Base-by-base conservation (phyloP, 495 filamentous ascomycete genomes). In the Hypoxylon intermedium region DNA sequence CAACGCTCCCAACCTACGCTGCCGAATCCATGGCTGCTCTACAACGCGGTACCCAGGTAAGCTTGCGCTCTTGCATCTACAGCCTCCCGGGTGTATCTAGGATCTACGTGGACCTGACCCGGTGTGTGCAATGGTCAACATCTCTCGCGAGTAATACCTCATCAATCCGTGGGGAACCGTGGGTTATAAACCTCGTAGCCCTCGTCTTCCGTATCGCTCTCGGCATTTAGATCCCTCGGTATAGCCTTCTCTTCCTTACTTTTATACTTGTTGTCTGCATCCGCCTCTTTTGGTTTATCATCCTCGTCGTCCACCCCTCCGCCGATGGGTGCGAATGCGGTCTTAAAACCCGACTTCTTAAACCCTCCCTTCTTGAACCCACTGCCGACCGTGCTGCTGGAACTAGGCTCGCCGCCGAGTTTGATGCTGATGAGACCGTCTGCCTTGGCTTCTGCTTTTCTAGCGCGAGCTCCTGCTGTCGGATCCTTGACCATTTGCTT, bases 391-490 rank as follows among this genome's bases (percentile, higher is more conserved):
- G 11, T 41, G 20, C 45, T 41, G 3, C 52, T 44, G 4, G 52
- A 26, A 15, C 50, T 67, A 2, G 68, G 54, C 6, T 72, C 72
- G 6, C 72, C 70, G 30, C 79, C 78, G 5, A 83, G 67, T 71
- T 86, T 84, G 60, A 87, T 85, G 19, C 74, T 79, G 45, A 87
- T 81, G 12, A 86, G 71, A 2, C 83, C 82, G 65, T 89, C 86
- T 23, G 86, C 84, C 63, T 87, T 88, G 46, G 83, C 83, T 72
- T 92, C 89, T 23, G 88, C 86, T 64, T 84, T 84, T 21, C 87
- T 79, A 6, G 88, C 88, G 63, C 87, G 86, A 41, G 75, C 76
- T 2, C 77, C 74, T 9, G 83, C 82, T 46, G 73, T 73, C 9
- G 84, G 83, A 54, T 86, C 83, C 45, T 81, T 79, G 9, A 82